These are phyloP conservation scores for Sapria himalayana DNA, from an alignment of 345 rosid genomes.

Conservation along the genomic window DNA sequence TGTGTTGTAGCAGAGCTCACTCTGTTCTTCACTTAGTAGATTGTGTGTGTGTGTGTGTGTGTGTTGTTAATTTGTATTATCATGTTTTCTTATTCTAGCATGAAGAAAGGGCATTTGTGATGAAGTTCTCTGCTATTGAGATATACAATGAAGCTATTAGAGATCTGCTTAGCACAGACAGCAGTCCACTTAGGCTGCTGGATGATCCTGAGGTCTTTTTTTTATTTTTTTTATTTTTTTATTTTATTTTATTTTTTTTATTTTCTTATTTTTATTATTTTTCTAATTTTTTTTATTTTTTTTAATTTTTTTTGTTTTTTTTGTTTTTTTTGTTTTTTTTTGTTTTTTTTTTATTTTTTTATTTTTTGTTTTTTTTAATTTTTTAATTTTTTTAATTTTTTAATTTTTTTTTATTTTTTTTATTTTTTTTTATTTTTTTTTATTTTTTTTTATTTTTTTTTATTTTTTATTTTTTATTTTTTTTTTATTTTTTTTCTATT, in stretches of 20 bases:
- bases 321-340: neutral
- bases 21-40: too few relatives aligned
- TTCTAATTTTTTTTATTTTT: too few relatives aligned
- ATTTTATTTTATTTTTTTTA: neutral
- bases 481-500: neutral
- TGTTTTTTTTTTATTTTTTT: neutral
- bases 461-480: neutral
- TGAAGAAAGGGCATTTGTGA: slow-evolving; percentile 77
- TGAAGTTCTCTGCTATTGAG: slow-evolving; percentile 93
- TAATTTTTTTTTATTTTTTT: neutral
- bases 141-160: slow-evolving; percentile 87
- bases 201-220: slow-evolving; percentile 82
- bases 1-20: too few relatives aligned
- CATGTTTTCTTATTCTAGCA: slow-evolving; percentile 26
- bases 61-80: too few relatives aligned
- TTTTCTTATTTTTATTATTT: neutral
- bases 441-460: neutral
- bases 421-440: neutral
- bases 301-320: neutral
- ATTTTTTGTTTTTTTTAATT: slow-evolving; percentile 3
- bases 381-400: too few relatives aligned
- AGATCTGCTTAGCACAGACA: slow-evolving; percentile 61
- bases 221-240: neutral
- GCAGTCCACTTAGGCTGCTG: slow-evolving; percentile 57
- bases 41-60: too few relatives aligned